Evolutionary conservation across 352 stramenopile genomes (phyloP).

Genomic region (Thalassiosira livingstoniorum): DNA sequence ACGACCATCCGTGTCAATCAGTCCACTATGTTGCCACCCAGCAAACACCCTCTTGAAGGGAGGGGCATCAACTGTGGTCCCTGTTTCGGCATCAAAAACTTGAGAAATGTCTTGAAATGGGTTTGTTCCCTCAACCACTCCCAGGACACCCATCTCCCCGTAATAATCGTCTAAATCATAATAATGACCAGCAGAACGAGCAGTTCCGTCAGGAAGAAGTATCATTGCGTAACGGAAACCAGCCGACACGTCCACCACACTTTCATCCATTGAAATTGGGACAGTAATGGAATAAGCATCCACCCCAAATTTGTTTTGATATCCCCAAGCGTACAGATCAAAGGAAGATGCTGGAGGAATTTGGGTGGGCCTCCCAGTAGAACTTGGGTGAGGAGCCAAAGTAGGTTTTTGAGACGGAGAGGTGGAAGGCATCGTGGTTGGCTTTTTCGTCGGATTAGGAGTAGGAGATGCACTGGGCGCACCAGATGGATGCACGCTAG

Average conservation of each 20-base stretch:
- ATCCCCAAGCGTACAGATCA: conserved; percentile 16
- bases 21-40: conserved; percentile 50
- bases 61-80: conserved; percentile 22
- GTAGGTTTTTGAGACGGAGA: neutral
- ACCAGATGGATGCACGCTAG: neutral
- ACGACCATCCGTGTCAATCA: conserved; percentile 48
- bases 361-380: too few species aligned
- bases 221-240: conserved; percentile 59
- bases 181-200: conserved; percentile 41
- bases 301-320: conserved; percentile 11
- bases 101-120: conserved; percentile 44
- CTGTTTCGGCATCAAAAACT: conserved; percentile 34
- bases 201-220: conserved; percentile 33
- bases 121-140: conserved; percentile 48
- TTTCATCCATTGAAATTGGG: neutral
- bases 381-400: too few species aligned
- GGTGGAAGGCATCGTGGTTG: neutral
- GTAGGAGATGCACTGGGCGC: neutral
- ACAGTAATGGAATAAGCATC: neutral
- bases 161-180: conserved; percentile 34
- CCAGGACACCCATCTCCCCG: too few species aligned
- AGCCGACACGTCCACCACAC: too few species aligned
- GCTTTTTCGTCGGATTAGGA: neutral
- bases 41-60: conserved; percentile 49
- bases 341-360: neutral